Conservation (phyloP, 1,284 basidiomycete genomes). For the Malassezia slooffiae region DNA sequence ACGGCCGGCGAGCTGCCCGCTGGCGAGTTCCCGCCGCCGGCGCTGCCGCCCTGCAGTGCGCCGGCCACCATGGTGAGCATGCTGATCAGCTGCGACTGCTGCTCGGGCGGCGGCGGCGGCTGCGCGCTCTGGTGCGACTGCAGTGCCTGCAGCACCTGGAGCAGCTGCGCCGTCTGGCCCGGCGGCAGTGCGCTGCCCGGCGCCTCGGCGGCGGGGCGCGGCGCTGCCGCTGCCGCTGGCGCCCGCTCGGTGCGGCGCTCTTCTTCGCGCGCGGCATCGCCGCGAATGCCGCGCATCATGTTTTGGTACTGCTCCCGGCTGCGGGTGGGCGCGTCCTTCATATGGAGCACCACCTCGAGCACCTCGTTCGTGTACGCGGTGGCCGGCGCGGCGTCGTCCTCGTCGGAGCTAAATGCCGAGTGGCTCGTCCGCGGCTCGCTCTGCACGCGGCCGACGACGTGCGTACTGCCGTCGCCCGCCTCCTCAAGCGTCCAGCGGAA, state of each 20-base stretch:
- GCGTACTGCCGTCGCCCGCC: constrained; percentile 36
- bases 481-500: constrained; percentile 38
- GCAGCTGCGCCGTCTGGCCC: constrained; percentile 9
- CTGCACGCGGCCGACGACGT: constrained; percentile 36
- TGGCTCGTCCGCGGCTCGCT: constrained; percentile 18
- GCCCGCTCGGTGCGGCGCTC: no score
- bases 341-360: constrained; percentile 36
- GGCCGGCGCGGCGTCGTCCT: constrained; percentile 29
- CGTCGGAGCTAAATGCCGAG: constrained; percentile 20
- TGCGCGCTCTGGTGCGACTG: constrained; percentile 11
- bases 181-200: neutral
- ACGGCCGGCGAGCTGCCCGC: neutral
- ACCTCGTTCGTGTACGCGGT: constrained; percentile 29
- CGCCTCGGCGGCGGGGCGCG: no score
- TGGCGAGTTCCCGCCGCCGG: neutral
- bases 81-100: constrained; percentile 11
- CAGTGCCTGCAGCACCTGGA: constrained; percentile 20
- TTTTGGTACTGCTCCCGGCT: constrained; percentile 36
- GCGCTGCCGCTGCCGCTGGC: neutral
- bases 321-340: constrained; percentile 34
- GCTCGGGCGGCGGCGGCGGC: constrained; percentile 2
- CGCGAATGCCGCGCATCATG: constrained; percentile 22
- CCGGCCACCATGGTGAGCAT: constrained; percentile 12
- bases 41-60: constrained; percentile 6
- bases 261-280: neutral